Conservation (phyloP, 495 filamentous ascomycete genomes). For the Paragyromitra xinjiangensis region DNA sequence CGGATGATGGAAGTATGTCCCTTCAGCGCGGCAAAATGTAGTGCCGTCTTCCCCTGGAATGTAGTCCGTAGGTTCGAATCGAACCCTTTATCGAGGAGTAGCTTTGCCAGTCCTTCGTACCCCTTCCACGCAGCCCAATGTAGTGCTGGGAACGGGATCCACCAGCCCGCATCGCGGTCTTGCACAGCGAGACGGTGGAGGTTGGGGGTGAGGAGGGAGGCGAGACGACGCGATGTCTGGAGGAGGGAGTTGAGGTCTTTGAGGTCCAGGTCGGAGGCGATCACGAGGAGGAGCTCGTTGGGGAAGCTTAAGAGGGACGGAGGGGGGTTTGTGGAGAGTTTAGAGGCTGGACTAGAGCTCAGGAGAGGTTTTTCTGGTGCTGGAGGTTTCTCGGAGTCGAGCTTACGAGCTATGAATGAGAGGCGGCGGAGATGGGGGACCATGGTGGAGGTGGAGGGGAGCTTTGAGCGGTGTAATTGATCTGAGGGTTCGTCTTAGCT, state of each 20-base stretch:
- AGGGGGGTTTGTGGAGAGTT: not conserved
- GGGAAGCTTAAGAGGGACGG: slow-evolving; percentile 43
- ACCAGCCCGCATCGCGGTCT: slow-evolving; percentile 34
- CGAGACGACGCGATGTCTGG: slow-evolving; percentile 22
- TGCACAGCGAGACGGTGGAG: slow-evolving; percentile 43
- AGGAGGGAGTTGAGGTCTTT: slow-evolving; percentile 45
- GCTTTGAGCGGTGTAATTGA: slow-evolving; percentile 7
- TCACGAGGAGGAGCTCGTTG: slow-evolving; percentile 40
- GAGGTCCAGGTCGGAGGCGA: slow-evolving; percentile 34
- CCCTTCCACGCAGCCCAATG: slow-evolving; percentile 50
- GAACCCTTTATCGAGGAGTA: slow-evolving; percentile 39
- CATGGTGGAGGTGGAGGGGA: not conserved
- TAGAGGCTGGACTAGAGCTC: not conserved
- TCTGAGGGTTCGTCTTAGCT: slow-evolving; percentile 3
- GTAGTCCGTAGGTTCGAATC: slow-evolving; percentile 33
- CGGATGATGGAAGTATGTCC: slow-evolving; percentile 48
- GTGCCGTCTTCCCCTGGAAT: slow-evolving; percentile 22
- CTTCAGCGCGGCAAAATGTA: slow-evolving; percentile 26
- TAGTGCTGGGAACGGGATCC: slow-evolving; percentile 46
- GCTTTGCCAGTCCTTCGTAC: slow-evolving; percentile 24
- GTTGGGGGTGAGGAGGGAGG: slow-evolving; percentile 35
- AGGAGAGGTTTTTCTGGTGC: not conserved
- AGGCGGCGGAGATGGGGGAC: slow-evolving; percentile 24
- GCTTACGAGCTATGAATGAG: slow-evolving; percentile 17
- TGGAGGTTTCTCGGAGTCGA: slow-evolving; percentile 13